phyloP scores from a whole-genome alignment of 345 rosid species.

The Isatis tinctoria region DNA sequence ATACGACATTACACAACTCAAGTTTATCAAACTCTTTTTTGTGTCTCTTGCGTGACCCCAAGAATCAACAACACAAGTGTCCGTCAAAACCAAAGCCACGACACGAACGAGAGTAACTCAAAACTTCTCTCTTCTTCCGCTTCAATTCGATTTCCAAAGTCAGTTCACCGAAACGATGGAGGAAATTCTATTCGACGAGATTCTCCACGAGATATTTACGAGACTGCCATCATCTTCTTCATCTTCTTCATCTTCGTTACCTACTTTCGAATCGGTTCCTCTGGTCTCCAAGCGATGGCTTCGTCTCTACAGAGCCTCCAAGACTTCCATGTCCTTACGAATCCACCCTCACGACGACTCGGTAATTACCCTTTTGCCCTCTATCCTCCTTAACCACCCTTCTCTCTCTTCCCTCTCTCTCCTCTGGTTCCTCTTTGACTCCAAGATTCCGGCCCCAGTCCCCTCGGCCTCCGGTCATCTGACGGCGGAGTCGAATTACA shows the following conservation, averaged over 20 bases:
- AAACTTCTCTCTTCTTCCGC: background rate
- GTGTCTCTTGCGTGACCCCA: slow-evolving; percentile 28
- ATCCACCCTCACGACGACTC: slow-evolving; percentile 29
- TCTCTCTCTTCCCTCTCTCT: slow-evolving; percentile 58
- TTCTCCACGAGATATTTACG: slow-evolving; percentile 66
- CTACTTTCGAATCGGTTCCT: slow-evolving; percentile 42
- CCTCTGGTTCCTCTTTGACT: slow-evolving; percentile 25
- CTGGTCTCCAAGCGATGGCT: slow-evolving; percentile 95
- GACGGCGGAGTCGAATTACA: slow-evolving; percentile 5
- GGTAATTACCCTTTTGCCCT: slow-evolving; percentile 39
- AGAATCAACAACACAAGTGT: slow-evolving; percentile 24
- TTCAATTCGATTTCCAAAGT: slow-evolving; percentile 10
- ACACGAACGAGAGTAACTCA: background rate
- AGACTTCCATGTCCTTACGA: slow-evolving; percentile 61
- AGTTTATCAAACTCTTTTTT: background rate
- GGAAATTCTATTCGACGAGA: slow-evolving; percentile 59
- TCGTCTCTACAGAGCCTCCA: slow-evolving; percentile 62
- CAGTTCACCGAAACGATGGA: slow-evolving; percentile 52
- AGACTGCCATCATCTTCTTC: slow-evolving; percentile 46
- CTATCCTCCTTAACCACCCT: slow-evolving; percentile 53
- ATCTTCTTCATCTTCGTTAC: slow-evolving; percentile 10
- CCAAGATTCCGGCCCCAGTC: background rate
- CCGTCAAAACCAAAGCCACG: slow-evolving; percentile 8
- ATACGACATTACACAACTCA: slow-evolving; percentile 12
- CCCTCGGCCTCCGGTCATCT: background rate